Conservation (phyloP, 495 filamentous ascomycete genomes). For the Tricharina praecox region DNA sequence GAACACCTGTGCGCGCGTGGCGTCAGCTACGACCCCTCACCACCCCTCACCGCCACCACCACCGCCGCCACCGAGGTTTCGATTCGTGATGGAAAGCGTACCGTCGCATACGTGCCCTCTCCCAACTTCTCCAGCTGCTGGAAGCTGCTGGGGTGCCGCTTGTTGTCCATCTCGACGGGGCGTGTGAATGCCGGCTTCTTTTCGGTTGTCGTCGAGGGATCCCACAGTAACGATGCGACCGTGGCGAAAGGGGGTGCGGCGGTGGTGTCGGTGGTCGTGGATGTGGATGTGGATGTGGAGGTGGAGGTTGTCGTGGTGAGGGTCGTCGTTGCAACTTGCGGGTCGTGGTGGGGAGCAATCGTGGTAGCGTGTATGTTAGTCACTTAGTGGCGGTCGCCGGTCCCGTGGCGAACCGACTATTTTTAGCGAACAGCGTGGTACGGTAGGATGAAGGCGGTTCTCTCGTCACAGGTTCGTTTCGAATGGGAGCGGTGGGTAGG, state of each 20-base stretch:
- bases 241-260: constrained; percentile 21
- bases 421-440: too few species aligned
- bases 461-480: too few species aligned
- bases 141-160: constrained; percentile 83
- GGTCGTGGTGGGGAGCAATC: neutral
- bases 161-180: constrained; percentile 62
- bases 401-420: too few species aligned
- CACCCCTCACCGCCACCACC: too few species aligned
- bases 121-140: constrained; percentile 98
- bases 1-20: constrained; percentile 69
- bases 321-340: constrained; percentile 2
- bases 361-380: too few species aligned
- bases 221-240: constrained; percentile 32
- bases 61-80: neutral
- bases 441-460: too few species aligned
- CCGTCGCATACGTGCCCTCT: constrained; percentile 97
- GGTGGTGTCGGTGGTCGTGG: neutral
- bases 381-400: too few species aligned
- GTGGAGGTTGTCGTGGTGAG: neutral
- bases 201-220: constrained; percentile 15
- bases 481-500: too few species aligned
- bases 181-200: constrained; percentile 5
- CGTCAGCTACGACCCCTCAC: too few species aligned
- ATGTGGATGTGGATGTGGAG: neutral
- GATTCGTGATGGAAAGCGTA: constrained; percentile 32